These are phyloP conservation scores for Lanmaoa rubissima DNA, from an alignment of 768 basidiomycete genomes.

Conservation along the genomic window DNA sequence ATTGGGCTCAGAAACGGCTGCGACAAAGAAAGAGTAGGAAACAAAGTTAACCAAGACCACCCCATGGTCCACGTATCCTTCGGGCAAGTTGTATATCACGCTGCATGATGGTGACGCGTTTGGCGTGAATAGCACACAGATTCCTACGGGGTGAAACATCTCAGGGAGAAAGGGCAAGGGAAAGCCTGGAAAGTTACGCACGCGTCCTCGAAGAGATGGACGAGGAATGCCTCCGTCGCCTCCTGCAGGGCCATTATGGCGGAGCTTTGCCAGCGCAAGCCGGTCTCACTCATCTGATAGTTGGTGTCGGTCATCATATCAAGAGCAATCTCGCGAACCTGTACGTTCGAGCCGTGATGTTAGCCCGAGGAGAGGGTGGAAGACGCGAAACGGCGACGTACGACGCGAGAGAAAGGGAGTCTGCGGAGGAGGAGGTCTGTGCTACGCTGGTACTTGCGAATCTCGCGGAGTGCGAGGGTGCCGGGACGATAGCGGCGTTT, in stretches of 20 bases:
- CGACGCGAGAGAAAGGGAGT: conserved; percentile 89
- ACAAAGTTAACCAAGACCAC: conserved; percentile 53
- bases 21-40: not conserved
- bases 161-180: not conserved
- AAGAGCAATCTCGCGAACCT: conserved; percentile 95
- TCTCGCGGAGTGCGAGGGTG: conserved; percentile 87
- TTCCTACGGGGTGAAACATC: conserved; percentile 54
- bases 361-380: not conserved
- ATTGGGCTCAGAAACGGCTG: not conserved
- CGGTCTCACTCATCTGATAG: conserved; percentile 52
- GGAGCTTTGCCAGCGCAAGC: conserved; percentile 92
- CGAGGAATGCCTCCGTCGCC: conserved; percentile 91
- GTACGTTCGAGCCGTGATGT: not conserved
- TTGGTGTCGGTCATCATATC: conserved; percentile 84
- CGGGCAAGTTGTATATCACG: conserved; percentile 95
- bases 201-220: conserved; percentile 98
- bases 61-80: conserved; percentile 90
- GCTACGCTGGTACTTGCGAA: conserved; percentile 91
- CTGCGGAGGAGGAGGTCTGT: conserved; percentile 86
- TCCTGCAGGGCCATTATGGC: conserved; percentile 94
- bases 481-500: conserved; percentile 83
- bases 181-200: conserved; percentile 45
- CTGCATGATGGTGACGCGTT: conserved; percentile 97
- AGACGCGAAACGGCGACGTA: conserved; percentile 40
- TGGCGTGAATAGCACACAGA: conserved; percentile 95